phyloP scores from a whole-genome alignment of 306 rosid species.

The Medicago ruthenica region DNA sequence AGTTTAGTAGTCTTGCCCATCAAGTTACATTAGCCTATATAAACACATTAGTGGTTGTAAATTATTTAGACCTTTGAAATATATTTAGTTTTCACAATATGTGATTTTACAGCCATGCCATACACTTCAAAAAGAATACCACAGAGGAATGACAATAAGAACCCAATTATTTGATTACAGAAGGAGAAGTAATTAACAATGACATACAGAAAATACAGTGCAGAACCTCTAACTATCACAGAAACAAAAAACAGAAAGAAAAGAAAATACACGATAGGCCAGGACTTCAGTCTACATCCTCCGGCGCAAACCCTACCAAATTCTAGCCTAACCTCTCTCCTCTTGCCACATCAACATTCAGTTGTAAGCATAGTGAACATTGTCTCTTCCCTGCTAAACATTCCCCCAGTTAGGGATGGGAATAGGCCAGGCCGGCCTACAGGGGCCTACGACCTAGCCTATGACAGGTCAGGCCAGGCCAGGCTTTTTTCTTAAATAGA shows the following conservation, averaged over 20 bases:
- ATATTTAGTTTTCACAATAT: too few species aligned
- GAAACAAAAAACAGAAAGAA: not conserved
- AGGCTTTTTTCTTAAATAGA: too few species aligned
- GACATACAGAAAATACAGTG: conserved; percentile 14
- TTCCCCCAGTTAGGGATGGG: too few species aligned
- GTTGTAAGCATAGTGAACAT: not conserved
- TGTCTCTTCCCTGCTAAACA: not conserved
- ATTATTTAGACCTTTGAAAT: too few species aligned
- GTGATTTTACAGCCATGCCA: not conserved
- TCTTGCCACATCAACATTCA: not conserved
- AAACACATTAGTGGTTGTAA: too few species aligned
- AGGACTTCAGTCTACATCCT: not conserved
- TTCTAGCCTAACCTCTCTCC: not conserved
- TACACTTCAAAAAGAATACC: not conserved
- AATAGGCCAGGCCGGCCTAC: too few species aligned
- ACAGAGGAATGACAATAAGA: not conserved
- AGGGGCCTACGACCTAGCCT: too few species aligned
- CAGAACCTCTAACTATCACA: not conserved
- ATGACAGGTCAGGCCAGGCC: too few species aligned
- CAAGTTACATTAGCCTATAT: too few species aligned
- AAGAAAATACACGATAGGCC: not conserved
- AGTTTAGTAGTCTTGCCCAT: too few species aligned
- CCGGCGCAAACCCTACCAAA: not conserved
- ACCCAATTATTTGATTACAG: not conserved
- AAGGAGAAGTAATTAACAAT: not conserved